Evolutionary conservation across 306 rosid genomes (phyloP), one percentile per base, ranked within the genome.

Genomic region (Mimosa bimucronata): DNA sequence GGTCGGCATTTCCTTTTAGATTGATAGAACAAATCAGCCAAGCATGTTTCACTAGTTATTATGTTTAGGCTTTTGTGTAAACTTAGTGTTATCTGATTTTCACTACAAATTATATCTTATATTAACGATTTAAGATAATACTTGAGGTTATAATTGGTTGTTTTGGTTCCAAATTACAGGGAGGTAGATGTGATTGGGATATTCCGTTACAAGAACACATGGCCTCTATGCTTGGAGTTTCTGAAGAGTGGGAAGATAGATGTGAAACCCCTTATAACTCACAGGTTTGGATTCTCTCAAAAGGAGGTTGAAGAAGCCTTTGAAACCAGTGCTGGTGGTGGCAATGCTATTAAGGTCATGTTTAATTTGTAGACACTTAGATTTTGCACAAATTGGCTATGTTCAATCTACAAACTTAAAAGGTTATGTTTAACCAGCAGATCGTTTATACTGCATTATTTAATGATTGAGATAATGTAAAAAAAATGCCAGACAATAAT

Each of bases 171-270:
- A 62, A 31, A 76, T 74, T 79, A 1, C 80, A 92, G 98, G 91
- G 98, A 95, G 83, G 96, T 95, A 69, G 98, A 91, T 29, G 92
- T 92, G 82, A 71, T 95, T 78, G 98, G 98, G 31, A 88, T 95
- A 45, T 90, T 91, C 79, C 90, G 97, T 26, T 95, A 95, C 79
- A 91, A 87, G 88, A 95, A 95, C 83, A 95, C 99, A 31, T 92
- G 99, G 99, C 98, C 99, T 18, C 83, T 91, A 13, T 95, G 98
- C 81, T 85, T 95, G 0, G 99, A 93, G 85, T 95, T 93, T 88
- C 66, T 95, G 66, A 90, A 85, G 83, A 92, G 89, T 80, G 94
- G 98, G 0, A 95, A 92, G 90, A 92, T 95, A 38, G 90, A 92
- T 44, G 96, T 95, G 46, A 91, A 95, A 87, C 92, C 95, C 21